Evolutionary conservation across 2,329 filamentous ascomycete species (phyloP).

Genomic region (Penicillium thymicola): DNA sequence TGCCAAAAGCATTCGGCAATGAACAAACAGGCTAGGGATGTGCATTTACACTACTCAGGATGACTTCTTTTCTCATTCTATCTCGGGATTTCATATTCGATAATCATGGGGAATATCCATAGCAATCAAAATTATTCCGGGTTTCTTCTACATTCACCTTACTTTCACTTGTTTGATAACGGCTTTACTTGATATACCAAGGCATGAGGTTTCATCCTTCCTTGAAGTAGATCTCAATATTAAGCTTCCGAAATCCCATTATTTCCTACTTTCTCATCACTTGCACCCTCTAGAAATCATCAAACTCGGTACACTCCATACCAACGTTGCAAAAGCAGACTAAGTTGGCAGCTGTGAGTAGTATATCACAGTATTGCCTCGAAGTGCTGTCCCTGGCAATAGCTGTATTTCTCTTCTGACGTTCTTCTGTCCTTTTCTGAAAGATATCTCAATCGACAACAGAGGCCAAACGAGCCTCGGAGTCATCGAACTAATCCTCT

Average conservation of each 20-base stretch:
- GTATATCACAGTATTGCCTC: not conserved
- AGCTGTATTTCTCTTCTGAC: not conserved
- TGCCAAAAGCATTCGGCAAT: conserved; percentile 56
- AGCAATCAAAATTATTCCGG: not conserved
- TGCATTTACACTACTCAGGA: not conserved
- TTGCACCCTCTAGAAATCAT: too few relatives aligned
- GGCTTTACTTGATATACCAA: not conserved
- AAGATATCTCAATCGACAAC: not conserved
- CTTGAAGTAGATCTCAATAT: not conserved
- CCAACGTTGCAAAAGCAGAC: not conserved
- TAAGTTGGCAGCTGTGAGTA: not conserved
- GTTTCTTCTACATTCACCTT: not conserved
- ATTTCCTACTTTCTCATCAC: not conserved
- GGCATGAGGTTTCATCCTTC: not conserved
- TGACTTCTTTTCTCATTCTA: conserved; percentile 2
- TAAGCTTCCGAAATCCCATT: not conserved
- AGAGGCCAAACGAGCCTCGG: not conserved
- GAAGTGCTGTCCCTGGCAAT: not conserved
- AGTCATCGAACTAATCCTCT: not conserved
- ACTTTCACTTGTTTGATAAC: not conserved
- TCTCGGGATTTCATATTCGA: not conserved
- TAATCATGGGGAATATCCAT: not conserved
- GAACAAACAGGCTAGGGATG: conserved; percentile 11
- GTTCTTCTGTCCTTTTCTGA: not conserved
- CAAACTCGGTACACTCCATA: not conserved